Evolutionary conservation across 495 filamentous ascomycete species (phyloP).

Genomic region (Aspergillus ostianus): DNA sequence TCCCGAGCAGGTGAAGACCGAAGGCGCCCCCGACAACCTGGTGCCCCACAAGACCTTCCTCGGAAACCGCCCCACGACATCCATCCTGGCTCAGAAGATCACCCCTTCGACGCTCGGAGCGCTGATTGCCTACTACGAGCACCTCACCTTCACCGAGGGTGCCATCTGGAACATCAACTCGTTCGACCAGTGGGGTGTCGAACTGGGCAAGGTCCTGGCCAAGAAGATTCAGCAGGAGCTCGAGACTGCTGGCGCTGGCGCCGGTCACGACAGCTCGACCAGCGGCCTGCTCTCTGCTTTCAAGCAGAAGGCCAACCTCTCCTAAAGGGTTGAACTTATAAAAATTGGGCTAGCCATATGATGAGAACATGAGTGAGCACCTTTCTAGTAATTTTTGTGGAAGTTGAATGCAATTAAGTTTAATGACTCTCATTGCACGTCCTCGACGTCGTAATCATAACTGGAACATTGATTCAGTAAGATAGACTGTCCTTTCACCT

Average conservation of each 20-base stretch:
- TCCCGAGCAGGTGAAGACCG: constrained; percentile 81
- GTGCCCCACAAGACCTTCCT: constrained; percentile 99
- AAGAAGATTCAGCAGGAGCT: constrained; percentile 84
- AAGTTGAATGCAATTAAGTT: constrained; percentile 3
- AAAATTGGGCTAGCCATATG: constrained; percentile 28
- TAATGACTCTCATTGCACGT: not conserved
- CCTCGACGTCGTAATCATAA: too few species aligned
- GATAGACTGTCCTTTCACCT: too few species aligned
- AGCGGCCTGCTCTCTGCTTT: constrained; percentile 86
- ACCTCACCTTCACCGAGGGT: constrained; percentile 95
- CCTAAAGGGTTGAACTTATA: constrained; percentile 27
- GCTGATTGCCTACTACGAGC: constrained; percentile 97
- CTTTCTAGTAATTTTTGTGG: constrained; percentile 12
- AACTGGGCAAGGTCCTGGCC: constrained; percentile 92
- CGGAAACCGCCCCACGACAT: constrained; percentile 94
- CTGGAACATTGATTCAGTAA: too few species aligned
- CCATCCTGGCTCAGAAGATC: constrained; percentile 90
- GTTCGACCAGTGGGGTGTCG: constrained; percentile 99
- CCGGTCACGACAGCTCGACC: constrained; percentile 79
- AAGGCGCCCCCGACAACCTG: constrained; percentile 79
- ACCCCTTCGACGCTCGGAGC: constrained; percentile 92
- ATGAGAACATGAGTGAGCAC: constrained; percentile 25
- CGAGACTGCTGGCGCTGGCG: constrained; percentile 67
- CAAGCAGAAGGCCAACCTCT: constrained; percentile 62
- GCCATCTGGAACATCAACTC: constrained; percentile 99